A percentile compares a stretch with the other conserved stretches of the same genome.
These are phyloP conservation scores for Claviceps capensis DNA, from an alignment of 2,329 filamentous ascomycete species.

Conservation along the genomic window DNA sequence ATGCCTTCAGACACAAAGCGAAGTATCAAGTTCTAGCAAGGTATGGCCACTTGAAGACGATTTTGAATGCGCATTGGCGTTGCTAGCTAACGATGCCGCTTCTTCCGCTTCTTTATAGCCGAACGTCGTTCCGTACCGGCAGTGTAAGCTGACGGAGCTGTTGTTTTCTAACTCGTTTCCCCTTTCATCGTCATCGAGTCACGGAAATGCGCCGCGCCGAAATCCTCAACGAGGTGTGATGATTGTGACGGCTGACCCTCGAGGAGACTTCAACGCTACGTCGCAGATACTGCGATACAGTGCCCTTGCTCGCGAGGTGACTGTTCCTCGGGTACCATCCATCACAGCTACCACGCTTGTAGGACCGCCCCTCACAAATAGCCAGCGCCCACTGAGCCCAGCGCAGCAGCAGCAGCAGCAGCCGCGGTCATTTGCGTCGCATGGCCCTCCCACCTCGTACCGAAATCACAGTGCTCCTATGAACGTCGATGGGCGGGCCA, in stretches of 20 bases:
- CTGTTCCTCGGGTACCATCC: slow-evolving; percentile 76
- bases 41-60: slow-evolving; percentile 26
- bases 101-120: slow-evolving; percentile 30
- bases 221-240: slow-evolving; percentile 82
- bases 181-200: slow-evolving; percentile 33
- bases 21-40: slow-evolving; percentile 59
- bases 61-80: not conserved
- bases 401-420: slow-evolving; percentile 13
- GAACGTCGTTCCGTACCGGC: slow-evolving; percentile 63
- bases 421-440: slow-evolving; percentile 27
- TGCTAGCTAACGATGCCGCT: not conserved
- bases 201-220: slow-evolving; percentile 30
- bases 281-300: slow-evolving; percentile 93
- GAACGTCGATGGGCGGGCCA: slow-evolving; percentile 43
- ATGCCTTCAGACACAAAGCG: slow-evolving; percentile 89
- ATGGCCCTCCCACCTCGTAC: slow-evolving; percentile 17
- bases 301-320: slow-evolving; percentile 82
- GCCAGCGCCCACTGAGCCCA: slow-evolving; percentile 15
- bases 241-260: slow-evolving; percentile 88
- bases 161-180: slow-evolving; percentile 82
- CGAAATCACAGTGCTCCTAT: slow-evolving; percentile 27
- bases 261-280: slow-evolving; percentile 92
- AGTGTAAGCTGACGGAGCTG: slow-evolving; percentile 75
- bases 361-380: slow-evolving; percentile 15
- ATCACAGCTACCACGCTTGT: slow-evolving; percentile 57